Evolutionary conservation across 2,329 filamentous ascomycete species (phyloP).

Genomic region (Neonectria hederae): DNA sequence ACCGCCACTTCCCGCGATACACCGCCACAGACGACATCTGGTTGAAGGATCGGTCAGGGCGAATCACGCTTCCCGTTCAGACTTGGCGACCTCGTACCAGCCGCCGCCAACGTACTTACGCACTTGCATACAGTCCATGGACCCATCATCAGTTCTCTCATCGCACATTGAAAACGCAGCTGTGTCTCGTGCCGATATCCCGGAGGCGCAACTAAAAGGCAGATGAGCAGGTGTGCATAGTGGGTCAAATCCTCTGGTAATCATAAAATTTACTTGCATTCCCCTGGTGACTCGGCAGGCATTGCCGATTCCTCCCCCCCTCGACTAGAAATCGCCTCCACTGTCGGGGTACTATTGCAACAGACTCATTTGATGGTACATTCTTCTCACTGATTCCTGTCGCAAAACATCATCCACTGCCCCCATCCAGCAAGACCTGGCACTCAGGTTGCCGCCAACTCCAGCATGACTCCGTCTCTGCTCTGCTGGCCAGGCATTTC

Average conservation of each 20-base stretch:
- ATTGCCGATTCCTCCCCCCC: constrained; percentile 10
- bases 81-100: constrained; percentile 2
- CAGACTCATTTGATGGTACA: not conserved
- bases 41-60: not conserved
- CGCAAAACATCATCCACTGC: not conserved
- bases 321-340: not conserved
- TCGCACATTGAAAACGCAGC: not conserved
- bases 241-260: constrained; percentile 6
- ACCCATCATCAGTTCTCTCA: not conserved
- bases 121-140: not conserved
- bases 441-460: no score
- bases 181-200: constrained; percentile 12
- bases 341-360: not conserved
- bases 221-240: constrained; percentile 6
- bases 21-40: not conserved
- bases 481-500: not conserved
- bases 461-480: not conserved
- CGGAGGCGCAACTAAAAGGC: constrained; percentile 3
- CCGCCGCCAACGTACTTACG: constrained; percentile 5
- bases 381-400: not conserved
- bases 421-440: not conserved
- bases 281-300: constrained; percentile 15
- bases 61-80: not conserved
- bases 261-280: constrained; percentile 18
- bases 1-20: constrained; percentile 3